These are phyloP conservation scores for Penicillium sp. DNA, from an alignment of 2,329 filamentous ascomycete species.

Conservation along the genomic window DNA sequence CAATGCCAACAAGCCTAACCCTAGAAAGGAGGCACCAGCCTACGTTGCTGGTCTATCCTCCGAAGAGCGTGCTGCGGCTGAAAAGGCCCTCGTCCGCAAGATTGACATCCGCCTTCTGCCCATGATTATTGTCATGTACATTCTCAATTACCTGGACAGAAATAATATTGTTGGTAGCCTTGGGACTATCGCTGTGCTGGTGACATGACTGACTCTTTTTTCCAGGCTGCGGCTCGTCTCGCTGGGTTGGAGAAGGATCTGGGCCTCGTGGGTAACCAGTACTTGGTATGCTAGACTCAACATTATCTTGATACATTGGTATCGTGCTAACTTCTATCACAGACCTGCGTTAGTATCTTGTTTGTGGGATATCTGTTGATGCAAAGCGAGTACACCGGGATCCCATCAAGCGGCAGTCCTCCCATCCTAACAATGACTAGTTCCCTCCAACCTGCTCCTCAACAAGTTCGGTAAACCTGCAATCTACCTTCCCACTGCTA, in stretches of 20 bases:
- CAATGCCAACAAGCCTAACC: slow-evolving; percentile 30
- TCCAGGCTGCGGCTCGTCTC: slow-evolving; percentile 28
- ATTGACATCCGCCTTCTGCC: slow-evolving; percentile 70
- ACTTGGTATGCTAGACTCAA: not conserved
- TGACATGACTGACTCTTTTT: not conserved
- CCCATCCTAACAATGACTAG: not conserved
- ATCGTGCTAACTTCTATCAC: not conserved
- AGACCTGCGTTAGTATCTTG: slow-evolving; percentile 45
- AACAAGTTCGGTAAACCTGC: slow-evolving; percentile 49
- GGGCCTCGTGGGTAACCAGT: slow-evolving; percentile 21
- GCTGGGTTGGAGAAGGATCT: slow-evolving; percentile 35
- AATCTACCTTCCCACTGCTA: slow-evolving; percentile 55
- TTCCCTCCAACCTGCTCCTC: slow-evolving; percentile 12
- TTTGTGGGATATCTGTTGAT: slow-evolving; percentile 65
- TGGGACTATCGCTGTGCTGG: not conserved
- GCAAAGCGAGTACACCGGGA: slow-evolving; percentile 47
- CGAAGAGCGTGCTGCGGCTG: slow-evolving; percentile 56
- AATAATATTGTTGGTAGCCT: slow-evolving; percentile 56
- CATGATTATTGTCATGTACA: slow-evolving; percentile 73
- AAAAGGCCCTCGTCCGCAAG: slow-evolving; percentile 66
- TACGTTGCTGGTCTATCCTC: slow-evolving; percentile 49
- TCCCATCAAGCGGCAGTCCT: not conserved
- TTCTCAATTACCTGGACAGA: slow-evolving; percentile 70
- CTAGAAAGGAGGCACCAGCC: slow-evolving; percentile 32
- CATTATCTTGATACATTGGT: not conserved